Conservation (phyloP, 371 early-diverging fungal genomes). For the Lichtheimia ramosa region DNA sequence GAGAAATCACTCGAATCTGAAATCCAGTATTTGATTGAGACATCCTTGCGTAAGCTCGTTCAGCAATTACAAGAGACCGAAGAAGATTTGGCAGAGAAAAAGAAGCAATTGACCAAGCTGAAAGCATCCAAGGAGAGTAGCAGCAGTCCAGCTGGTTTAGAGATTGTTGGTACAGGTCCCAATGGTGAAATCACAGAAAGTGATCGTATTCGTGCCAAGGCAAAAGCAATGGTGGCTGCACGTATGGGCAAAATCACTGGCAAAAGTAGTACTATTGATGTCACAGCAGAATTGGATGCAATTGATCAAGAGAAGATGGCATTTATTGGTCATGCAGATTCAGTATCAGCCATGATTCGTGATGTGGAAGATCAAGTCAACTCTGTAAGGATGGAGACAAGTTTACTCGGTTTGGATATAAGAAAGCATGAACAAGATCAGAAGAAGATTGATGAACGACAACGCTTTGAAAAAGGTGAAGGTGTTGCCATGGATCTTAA, state of each 20-base stretch:
- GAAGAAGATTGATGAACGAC: slow-evolving; percentile 38
- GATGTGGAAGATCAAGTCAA: slow-evolving; percentile 38
- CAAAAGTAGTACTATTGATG: slow-evolving; percentile 25
- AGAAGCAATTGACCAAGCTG: slow-evolving; percentile 43
- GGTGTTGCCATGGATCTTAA: slow-evolving; percentile 42
- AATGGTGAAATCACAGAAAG: slow-evolving; percentile 58
- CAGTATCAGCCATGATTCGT: slow-evolving; percentile 35
- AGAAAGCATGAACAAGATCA: slow-evolving; percentile 43
- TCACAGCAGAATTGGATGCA: slow-evolving; percentile 43
- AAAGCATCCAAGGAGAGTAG: slow-evolving; percentile 17
- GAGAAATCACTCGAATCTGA: slow-evolving; percentile 54
- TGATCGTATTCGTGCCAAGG: slow-evolving; percentile 63
- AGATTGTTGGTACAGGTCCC: slow-evolving; percentile 62
- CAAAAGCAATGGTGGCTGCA: slow-evolving; percentile 62
- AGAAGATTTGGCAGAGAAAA: slow-evolving; percentile 51
- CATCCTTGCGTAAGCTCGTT: slow-evolving; percentile 40
- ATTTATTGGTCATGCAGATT: slow-evolving; percentile 42
- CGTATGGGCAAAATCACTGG: slow-evolving; percentile 57
- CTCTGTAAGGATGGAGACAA: slow-evolving; percentile 41
- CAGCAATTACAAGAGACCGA: slow-evolving; percentile 53
- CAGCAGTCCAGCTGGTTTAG: slow-evolving; percentile 12
- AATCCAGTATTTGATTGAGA: slow-evolving; percentile 42
- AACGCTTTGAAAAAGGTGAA: slow-evolving; percentile 41
- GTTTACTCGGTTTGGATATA: slow-evolving; percentile 48
- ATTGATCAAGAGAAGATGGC: slow-evolving; percentile 56